phyloP scores from a whole-genome alignment of 2,329 filamentous ascomycete genomes.

The Mycosphaerella sp. region DNA sequence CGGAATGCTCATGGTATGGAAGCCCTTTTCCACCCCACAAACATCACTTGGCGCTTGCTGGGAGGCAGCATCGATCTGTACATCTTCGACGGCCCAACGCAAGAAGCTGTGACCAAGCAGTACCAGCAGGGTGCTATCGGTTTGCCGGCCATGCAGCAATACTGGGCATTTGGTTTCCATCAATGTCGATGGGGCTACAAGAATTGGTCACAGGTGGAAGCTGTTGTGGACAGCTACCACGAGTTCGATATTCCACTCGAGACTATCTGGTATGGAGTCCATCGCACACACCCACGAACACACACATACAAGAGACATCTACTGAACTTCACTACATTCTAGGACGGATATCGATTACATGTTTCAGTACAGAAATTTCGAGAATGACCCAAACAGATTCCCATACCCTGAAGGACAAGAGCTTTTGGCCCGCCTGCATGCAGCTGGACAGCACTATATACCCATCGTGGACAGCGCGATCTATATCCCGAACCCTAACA shows the following conservation, averaged over 20 bases:
- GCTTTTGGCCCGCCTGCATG: conserved; percentile 50
- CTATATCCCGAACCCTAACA: conserved; percentile 66
- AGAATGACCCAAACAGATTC: conserved; percentile 50
- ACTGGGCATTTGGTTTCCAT: conserved; percentile 75
- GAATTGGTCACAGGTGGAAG: conserved; percentile 62
- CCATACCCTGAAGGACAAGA: conserved; percentile 44
- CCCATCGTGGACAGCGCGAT: conserved; percentile 60
- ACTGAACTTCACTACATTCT: background rate
- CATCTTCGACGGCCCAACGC: conserved; percentile 68
- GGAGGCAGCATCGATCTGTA: conserved; percentile 75
- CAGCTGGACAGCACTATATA: conserved; percentile 52
- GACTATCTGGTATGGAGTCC: conserved; percentile 23
- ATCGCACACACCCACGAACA: background rate
- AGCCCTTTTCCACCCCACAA: conserved; percentile 56
- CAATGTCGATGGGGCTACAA: conserved; percentile 79
- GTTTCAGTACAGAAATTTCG: conserved; percentile 56
- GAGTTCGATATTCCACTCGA: conserved; percentile 54
- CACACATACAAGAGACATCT: background rate
- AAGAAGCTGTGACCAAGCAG: conserved; percentile 60
- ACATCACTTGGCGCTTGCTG: conserved; percentile 66
- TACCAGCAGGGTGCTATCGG: conserved; percentile 64
- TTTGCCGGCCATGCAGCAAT: conserved; percentile 70
- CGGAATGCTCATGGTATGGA: conserved; percentile 74
- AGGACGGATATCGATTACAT: conserved; percentile 48
- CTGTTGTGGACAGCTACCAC: conserved; percentile 49